Conservation (phyloP, 352 stramenopile species). For the Saprolegnia parasitica region DNA sequence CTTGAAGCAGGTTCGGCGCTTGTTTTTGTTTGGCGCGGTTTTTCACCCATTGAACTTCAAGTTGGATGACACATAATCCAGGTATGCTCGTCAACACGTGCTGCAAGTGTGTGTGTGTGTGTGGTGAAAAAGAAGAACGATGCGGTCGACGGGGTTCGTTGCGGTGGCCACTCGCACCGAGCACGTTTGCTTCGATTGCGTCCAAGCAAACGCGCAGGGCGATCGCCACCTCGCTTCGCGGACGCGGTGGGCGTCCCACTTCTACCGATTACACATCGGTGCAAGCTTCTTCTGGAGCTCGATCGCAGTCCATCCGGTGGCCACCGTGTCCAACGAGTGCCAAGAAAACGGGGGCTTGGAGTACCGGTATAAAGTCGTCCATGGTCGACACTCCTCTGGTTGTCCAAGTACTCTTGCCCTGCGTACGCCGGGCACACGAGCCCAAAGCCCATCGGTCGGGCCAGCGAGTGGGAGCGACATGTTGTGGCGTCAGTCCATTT, state of each 20-base stretch:
- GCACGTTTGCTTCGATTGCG: too few relatives aligned
- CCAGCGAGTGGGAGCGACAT: background rate
- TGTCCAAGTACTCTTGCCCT: too few relatives aligned
- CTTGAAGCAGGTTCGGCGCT: conserved; percentile 1
- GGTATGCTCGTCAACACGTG: background rate
- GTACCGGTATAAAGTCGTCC: too few relatives aligned
- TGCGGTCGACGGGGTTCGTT: too few relatives aligned
- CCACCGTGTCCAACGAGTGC: too few relatives aligned
- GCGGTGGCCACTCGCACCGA: too few relatives aligned
- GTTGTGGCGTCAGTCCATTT: conserved; percentile 14
- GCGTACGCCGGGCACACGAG: too few relatives aligned
- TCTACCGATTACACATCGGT: background rate
- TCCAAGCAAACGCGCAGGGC: too few relatives aligned
- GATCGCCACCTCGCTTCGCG: too few relatives aligned
- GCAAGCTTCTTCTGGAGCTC: background rate
- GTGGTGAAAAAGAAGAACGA: background rate
- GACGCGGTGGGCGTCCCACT: background rate
- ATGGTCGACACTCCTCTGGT: too few relatives aligned
- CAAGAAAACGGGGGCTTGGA: too few relatives aligned
- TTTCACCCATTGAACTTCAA: conserved; percentile 25
- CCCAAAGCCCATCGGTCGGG: too few relatives aligned
- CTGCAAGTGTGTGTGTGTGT: background rate
- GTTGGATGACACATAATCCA: conserved; percentile 22
- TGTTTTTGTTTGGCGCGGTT: background rate
- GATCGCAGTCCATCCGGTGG: background rate